Evolutionary conservation across 2,329 filamentous ascomycete species (phyloP).

Genomic region (Pseudocercospora fijiensis): DNA sequence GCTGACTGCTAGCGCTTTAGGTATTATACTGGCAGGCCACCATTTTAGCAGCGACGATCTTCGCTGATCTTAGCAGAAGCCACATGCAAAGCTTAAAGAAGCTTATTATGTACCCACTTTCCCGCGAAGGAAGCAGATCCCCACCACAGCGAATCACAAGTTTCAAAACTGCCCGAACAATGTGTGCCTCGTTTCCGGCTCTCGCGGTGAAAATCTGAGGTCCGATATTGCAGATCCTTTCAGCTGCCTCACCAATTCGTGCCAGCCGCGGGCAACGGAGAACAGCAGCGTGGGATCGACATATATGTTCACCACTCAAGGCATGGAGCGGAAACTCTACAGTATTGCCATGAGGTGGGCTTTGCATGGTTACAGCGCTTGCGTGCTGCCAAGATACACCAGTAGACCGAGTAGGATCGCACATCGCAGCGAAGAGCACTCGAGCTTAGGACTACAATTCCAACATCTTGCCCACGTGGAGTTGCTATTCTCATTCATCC

Average conservation of each 20-base stretch:
- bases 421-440: background rate
- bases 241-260: background rate
- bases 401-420: background rate
- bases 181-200: conserved; percentile 1
- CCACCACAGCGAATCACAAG: background rate
- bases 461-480: conserved; percentile 8
- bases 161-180: background rate
- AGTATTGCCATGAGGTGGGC: background rate
- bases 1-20: no score
- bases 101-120: conserved; percentile 3
- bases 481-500: conserved; percentile 4
- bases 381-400: background rate
- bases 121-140: conserved; percentile 4
- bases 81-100: conserved; percentile 4
- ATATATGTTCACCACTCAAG: background rate
- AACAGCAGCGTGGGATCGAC: conserved; percentile 1
- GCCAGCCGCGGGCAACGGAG: background rate
- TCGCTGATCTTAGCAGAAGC: conserved; percentile 1
- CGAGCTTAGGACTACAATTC: conserved; percentile 3
- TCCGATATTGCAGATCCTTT: background rate
- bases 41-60: background rate
- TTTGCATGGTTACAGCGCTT: conserved; percentile 5
- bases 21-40: no score
- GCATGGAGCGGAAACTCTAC: conserved; percentile 1
- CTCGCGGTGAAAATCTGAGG: background rate